These are phyloP conservation scores for Pyrenochaeta sp. DNA, from an alignment of 2,329 filamentous ascomycete species.

Conservation along the genomic window DNA sequence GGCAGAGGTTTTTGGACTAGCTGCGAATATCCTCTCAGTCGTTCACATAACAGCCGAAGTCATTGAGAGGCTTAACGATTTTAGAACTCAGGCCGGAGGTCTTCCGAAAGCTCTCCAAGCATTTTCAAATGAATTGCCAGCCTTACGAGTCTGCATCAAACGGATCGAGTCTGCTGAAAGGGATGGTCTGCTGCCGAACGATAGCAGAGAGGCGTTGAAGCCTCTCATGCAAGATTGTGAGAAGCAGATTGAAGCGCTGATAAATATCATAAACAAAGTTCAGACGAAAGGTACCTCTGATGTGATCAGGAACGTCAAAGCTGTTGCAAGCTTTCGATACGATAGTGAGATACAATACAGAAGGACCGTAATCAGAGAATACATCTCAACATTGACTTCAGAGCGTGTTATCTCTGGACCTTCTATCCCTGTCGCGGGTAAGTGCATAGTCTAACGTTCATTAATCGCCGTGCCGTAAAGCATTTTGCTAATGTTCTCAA, in stretches of 20 bases:
- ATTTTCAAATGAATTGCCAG: too few relatives aligned
- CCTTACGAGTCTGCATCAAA: too few relatives aligned
- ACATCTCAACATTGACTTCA: neutral
- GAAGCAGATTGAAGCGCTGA: conserved; percentile 8
- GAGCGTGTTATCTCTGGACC: neutral
- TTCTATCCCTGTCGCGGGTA: neutral
- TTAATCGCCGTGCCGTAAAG: neutral
- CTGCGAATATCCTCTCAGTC: conserved; percentile 26
- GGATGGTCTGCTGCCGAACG: too few relatives aligned
- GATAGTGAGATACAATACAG: conserved; percentile 17
- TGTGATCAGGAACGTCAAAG: conserved; percentile 12
- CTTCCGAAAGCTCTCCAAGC: too few relatives aligned
- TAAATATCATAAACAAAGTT: neutral
- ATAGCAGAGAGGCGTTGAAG: too few relatives aligned
- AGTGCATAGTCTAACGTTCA: conserved; percentile 29
- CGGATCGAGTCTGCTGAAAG: conserved; percentile 8
- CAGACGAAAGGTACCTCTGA: conserved; percentile 10
- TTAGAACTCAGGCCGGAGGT: too few relatives aligned
- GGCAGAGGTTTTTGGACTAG: conserved; percentile 24
- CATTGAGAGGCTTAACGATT: conserved; percentile 18
- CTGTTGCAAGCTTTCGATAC: conserved; percentile 15
- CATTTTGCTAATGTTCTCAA: neutral
- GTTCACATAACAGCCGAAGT: conserved; percentile 16
- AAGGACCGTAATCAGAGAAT: conserved; percentile 1
- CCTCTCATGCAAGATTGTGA: too few relatives aligned